Conservation (phyloP, 768 basidiomycete species). For the Tricholoma flavovirens region DNA sequence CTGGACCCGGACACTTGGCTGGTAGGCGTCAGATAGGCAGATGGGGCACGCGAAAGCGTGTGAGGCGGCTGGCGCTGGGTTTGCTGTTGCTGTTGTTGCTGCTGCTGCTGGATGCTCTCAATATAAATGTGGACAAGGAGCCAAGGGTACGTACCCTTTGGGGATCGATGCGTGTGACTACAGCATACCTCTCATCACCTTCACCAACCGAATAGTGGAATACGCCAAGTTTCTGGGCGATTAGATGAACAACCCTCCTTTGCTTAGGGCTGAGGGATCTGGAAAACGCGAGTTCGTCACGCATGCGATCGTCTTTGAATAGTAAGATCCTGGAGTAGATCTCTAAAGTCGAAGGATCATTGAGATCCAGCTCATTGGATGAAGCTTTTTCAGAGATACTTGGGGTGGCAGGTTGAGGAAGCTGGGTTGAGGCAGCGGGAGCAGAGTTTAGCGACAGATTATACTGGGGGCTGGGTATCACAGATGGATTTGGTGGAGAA, state of each 20-base stretch:
- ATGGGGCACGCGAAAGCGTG: constrained; percentile 76
- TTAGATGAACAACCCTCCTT: constrained; percentile 87
- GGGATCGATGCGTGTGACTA: constrained; percentile 88
- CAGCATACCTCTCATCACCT: constrained; percentile 88
- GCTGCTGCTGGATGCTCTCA: constrained; percentile 1
- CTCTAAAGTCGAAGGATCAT: constrained; percentile 92
- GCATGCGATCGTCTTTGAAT: constrained; percentile 97
- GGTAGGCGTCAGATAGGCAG: constrained; percentile 66
- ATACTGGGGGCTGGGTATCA: constrained; percentile 42
- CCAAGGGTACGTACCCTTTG: constrained; percentile 52
- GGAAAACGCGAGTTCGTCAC: constrained; percentile 97
- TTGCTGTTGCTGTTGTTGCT: constrained; percentile 35
- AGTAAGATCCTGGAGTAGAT: constrained; percentile 95
- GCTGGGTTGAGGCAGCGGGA: constrained; percentile 48
- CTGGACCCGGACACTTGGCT: constrained; percentile 44
- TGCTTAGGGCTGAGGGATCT: constrained; percentile 79
- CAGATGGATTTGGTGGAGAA: constrained; percentile 54
- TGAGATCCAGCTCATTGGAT: constrained; percentile 81
- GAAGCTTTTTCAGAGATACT: constrained; percentile 61
- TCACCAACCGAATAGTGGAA: constrained; percentile 93
- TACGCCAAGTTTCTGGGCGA: constrained; percentile 94
- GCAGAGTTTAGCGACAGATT: constrained; percentile 40
- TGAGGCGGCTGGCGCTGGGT: constrained; percentile 47
- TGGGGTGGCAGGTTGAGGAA: constrained; percentile 52
- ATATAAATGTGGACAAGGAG: constrained; percentile 6